Conservation (phyloP, 192 early-diverging fungal species). For the Backusella psychrophila region DNA sequence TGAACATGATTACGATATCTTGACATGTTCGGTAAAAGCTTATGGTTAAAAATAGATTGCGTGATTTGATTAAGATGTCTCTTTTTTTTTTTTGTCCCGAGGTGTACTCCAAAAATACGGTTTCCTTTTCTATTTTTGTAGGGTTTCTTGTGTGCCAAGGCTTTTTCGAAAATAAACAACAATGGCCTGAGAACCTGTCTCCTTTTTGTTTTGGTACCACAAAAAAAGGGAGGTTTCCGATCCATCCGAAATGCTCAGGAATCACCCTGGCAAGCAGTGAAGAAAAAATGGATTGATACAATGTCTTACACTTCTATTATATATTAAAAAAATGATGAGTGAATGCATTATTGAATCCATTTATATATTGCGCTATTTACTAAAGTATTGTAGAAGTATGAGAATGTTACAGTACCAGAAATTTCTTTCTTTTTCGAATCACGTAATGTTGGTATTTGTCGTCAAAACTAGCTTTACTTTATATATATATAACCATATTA, state of each 20-base stretch:
- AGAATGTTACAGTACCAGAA: no score
- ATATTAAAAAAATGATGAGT: no score
- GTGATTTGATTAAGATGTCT: background rate
- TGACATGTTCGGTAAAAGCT: background rate
- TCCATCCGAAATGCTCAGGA: background rate
- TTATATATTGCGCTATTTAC: no score
- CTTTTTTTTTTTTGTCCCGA: background rate
- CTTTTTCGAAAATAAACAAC: background rate
- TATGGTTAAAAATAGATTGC: slow-evolving; percentile 2
- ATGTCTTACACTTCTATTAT: no score
- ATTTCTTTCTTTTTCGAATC: no score
- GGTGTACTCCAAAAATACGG: background rate
- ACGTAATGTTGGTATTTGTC: no score
- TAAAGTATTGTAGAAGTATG: no score
- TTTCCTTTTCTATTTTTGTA: background rate
- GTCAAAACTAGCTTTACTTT: no score
- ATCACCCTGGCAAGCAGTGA: background rate
- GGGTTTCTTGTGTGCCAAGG: background rate
- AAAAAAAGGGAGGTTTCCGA: background rate
- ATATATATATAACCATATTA: no score
- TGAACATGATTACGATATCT: background rate
- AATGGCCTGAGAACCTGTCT: background rate
- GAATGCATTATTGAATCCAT: no score
- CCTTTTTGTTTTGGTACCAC: background rate
- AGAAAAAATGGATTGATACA: no score